Evolutionary conservation across 768 basidiomycete genomes (phyloP).

Genomic region (Tremella fuciformis): DNA sequence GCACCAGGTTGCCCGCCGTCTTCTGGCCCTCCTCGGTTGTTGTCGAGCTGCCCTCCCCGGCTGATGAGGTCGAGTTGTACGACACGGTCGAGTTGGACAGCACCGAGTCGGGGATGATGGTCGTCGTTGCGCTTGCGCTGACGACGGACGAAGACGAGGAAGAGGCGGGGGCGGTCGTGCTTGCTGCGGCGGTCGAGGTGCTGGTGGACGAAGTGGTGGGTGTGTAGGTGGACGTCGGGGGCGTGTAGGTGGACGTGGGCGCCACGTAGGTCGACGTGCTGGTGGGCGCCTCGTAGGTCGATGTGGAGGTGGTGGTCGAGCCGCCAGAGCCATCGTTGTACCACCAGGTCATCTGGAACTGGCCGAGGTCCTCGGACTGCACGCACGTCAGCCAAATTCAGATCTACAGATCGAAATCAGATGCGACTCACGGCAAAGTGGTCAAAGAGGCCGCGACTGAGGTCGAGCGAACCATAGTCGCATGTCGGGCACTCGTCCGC

Average conservation of each 20-base stretch:
- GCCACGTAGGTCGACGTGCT: conserved; percentile 27
- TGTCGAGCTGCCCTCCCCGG: conserved; percentile 13
- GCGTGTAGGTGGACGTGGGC: conserved; percentile 20
- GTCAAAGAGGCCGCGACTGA: conserved; percentile 65
- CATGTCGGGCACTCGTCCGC: conserved; percentile 72
- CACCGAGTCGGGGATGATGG: background rate
- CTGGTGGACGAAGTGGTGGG: conserved; percentile 21
- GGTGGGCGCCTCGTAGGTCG: conserved; percentile 25
- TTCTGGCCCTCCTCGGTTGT: conserved; percentile 11
- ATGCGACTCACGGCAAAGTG: conserved; percentile 56
- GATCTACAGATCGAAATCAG: background rate
- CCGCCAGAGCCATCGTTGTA: conserved; percentile 54
- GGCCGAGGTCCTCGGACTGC: conserved; percentile 54
- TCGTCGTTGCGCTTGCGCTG: background rate
- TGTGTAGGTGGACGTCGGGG: conserved; percentile 40
- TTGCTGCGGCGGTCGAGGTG: conserved; percentile 25
- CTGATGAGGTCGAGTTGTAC: conserved; percentile 6
- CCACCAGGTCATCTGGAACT: conserved; percentile 64
- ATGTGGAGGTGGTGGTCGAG: conserved; percentile 10
- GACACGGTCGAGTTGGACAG: background rate
- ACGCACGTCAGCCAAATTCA: background rate
- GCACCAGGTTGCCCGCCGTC: conserved; percentile 28
- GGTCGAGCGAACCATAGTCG: conserved; percentile 65
- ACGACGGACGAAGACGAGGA: conserved; percentile 20
- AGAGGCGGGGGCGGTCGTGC: conserved; percentile 23